Base-by-base conservation (phyloP, 495 filamentous ascomycete species). In the Elaphomyces granulatus region DNA sequence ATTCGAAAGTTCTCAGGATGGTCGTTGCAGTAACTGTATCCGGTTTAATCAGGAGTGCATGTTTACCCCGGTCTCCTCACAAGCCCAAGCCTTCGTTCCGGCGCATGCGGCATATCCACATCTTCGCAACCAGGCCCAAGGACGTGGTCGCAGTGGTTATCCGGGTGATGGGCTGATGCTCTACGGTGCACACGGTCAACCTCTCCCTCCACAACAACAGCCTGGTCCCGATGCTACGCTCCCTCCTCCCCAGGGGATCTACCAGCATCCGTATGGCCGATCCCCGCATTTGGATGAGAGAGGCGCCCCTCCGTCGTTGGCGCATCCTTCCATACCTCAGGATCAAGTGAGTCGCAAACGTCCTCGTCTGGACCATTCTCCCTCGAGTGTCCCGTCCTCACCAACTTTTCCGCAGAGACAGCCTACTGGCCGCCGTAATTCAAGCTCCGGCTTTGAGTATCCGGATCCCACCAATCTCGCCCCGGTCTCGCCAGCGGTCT, bases 11-110 rank as follows among this genome's bases (percentile, higher is more conserved):
- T 82, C 79, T 15, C 70, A 76, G 21, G 80, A 87, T 54, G 83
- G 83, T 36, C 72, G 81, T 32, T 87, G 82, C 63, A 76, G 68
- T 51, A 87, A 87, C 53, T 87, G 82, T 51, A 66, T 77, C 38
- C 72, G 82, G 33, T 87, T 87, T 59, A 78, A 80, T 41, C 83
- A 87, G 56, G 80, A 86, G 54, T 87, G 82, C 60, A 76, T 87
- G 61, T 87, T 87, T 63, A 87, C 81, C 3, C 82, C 82, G 0
- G 82, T 87, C 17, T 84, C 80, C 6, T 81, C 81, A 2, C 83
- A 87, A 56, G 73, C 82, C 18, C 83, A 86, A 56, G 83, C 82
- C 7, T 87, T 87, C 53, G 82, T 87, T 20, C 82, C 82, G 4
- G 82, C 81, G 16, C 83, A 86, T 51, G 72, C 79, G 15, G 76